phyloP scores from a whole-genome alignment of 2,329 filamentous ascomycete species.

The Aspergillus novofumigatus region DNA sequence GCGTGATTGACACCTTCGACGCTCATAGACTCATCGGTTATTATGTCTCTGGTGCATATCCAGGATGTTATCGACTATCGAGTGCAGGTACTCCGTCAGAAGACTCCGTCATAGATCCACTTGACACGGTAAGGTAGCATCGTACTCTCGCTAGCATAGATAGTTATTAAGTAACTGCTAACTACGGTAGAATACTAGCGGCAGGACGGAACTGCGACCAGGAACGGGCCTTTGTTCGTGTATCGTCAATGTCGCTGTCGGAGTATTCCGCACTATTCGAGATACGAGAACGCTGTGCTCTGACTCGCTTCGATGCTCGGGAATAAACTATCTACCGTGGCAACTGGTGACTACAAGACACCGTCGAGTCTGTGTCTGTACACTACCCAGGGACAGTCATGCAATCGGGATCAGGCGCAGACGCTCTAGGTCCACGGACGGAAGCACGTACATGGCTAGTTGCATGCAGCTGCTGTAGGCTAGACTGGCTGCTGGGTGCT shows the following conservation, averaged over 20 bases:
- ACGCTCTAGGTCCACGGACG: neutral
- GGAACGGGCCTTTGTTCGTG: too few species aligned
- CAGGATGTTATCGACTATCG: neutral
- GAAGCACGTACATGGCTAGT: neutral
- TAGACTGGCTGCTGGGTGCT: neutral
- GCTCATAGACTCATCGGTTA: neutral
- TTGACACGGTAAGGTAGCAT: neutral
- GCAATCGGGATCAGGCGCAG: neutral
- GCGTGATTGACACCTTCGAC: neutral
- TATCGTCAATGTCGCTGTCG: neutral
- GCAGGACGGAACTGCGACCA: too few species aligned
- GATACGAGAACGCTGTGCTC: too few species aligned
- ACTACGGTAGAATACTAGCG: neutral
- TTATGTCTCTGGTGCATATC: neutral
- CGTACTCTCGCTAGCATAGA: neutral
- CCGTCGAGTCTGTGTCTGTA: neutral
- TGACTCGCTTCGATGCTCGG: neutral
- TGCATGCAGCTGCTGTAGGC: neutral
- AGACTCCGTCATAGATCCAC: neutral
- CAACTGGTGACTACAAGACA: neutral
- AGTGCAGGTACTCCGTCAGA: neutral
- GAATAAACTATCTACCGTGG: neutral
- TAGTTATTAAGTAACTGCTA: neutral
- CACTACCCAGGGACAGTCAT: neutral
- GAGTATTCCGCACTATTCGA: neutral